Conservation (phyloP, 2,329 filamentous ascomycete species). For the Fusarium albosuccineum region DNA sequence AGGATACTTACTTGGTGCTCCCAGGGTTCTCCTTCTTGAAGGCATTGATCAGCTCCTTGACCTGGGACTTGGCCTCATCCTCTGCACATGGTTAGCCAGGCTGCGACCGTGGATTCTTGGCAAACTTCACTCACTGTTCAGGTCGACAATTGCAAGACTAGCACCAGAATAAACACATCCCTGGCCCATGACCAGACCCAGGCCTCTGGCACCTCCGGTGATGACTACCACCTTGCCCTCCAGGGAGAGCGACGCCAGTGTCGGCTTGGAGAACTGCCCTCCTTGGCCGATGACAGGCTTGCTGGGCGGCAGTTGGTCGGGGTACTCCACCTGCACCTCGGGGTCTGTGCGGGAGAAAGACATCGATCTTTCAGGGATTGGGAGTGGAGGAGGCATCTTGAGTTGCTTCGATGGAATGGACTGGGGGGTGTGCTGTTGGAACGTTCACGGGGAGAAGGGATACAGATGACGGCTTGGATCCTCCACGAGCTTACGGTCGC, state of each 20-base stretch:
- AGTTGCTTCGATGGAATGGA: not conserved
- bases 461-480: not conserved
- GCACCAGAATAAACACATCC: constrained; percentile 89
- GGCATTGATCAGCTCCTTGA: constrained; percentile 76
- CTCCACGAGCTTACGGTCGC: not conserved
- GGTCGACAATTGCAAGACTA: constrained; percentile 89
- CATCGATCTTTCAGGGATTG: constrained; percentile 20
- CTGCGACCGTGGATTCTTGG: not conserved
- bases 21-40: constrained; percentile 85
- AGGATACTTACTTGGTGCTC: constrained; percentile 67
- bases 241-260: constrained; percentile 85
- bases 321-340: constrained; percentile 82
- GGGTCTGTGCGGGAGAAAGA: constrained; percentile 83
- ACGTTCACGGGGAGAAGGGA: not conserved
- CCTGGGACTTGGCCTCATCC: constrained; percentile 85
- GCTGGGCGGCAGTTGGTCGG: constrained; percentile 78
- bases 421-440: not conserved
- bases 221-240: constrained; percentile 86
- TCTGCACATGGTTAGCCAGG: constrained; percentile 61
- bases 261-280: constrained; percentile 85
- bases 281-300: constrained; percentile 80
- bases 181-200: constrained; percentile 94
- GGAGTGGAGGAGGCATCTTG: constrained; percentile 28
- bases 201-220: constrained; percentile 88
- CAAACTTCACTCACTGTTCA: constrained; percentile 78